A percentile compares a stretch with the other conserved stretches of the same genome.
Conservation (phyloP, 192 early-diverging fungal species). For the Backusella circina region DNA sequence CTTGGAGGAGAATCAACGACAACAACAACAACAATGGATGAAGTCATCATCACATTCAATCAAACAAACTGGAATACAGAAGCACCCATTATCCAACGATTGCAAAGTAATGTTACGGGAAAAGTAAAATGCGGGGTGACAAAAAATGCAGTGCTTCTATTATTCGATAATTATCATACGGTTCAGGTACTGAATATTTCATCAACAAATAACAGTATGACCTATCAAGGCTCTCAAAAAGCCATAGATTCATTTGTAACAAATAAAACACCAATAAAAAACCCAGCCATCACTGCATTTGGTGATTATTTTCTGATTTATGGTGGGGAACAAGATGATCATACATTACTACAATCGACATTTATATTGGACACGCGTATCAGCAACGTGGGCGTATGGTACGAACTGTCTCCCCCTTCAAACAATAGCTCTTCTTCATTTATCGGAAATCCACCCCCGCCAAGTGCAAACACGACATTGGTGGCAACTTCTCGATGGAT, state of each 20-base stretch:
- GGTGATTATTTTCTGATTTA: not conserved
- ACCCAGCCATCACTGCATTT: not conserved
- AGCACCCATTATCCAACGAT: not conserved
- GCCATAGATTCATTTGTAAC: not conserved
- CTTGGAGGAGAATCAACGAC: not conserved
- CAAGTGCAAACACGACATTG: not conserved
- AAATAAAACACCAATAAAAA: not conserved
- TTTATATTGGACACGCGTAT: not conserved
- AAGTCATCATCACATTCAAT: not conserved
- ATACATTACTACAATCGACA: not conserved
- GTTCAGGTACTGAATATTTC: not conserved
- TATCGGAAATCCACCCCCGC: not conserved
- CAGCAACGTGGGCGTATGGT: not conserved
- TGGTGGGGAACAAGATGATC: not conserved
- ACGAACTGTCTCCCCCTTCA: not conserved
- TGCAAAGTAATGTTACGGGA: not conserved
- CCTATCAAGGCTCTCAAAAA: not conserved
- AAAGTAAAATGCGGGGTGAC: not conserved
- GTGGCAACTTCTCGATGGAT: not conserved
- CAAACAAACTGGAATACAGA: not conserved
- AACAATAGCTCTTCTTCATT: not conserved
- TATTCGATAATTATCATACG: not conserved
- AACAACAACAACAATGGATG: not conserved
- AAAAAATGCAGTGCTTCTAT: not conserved
- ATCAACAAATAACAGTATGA: not conserved